phyloP scores from a whole-genome alignment of 306 rosid genomes.

The Hippophae tibetana region DNA sequence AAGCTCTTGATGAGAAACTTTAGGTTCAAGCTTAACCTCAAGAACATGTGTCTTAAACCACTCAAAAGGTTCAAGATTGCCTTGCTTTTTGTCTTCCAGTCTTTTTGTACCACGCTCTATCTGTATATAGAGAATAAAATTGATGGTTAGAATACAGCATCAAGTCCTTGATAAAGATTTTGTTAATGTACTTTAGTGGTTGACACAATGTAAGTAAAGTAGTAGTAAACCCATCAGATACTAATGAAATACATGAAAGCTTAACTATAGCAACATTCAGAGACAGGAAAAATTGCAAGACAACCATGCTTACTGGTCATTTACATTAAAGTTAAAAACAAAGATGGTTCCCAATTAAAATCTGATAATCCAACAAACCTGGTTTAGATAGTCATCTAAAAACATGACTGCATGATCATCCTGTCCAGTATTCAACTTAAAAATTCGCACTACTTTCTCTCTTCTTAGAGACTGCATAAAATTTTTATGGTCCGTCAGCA shows the following conservation, averaged over 20 bases:
- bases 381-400: conserved; percentile 68
- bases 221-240: neutral
- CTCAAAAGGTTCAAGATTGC: conserved; percentile 44
- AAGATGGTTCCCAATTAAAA: neutral
- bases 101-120: conserved; percentile 53
- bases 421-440: conserved; percentile 83
- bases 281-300: neutral
- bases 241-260: neutral
- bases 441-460: conserved; percentile 70
- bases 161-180: conserved; percentile 16
- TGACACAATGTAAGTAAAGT: neutral
- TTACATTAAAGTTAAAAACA: neutral
- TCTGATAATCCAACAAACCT: conserved; percentile 33
- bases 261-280: neutral
- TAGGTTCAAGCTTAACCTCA: conserved; percentile 58
- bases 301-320: neutral
- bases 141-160: conserved; percentile 6
- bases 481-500: conserved; percentile 7
- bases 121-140: conserved; percentile 31
- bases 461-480: conserved; percentile 60
- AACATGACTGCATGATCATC: conserved; percentile 88
- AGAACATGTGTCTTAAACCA: conserved; percentile 72
- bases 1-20: conserved; percentile 81
- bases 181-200: too few species aligned
- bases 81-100: conserved; percentile 41